Percentiles rank a stretch among this genome's conserved stretches.
phyloP scores from a whole-genome alignment of 495 filamentous ascomycete genomes.

The Penicillium atrosanguineum region DNA sequence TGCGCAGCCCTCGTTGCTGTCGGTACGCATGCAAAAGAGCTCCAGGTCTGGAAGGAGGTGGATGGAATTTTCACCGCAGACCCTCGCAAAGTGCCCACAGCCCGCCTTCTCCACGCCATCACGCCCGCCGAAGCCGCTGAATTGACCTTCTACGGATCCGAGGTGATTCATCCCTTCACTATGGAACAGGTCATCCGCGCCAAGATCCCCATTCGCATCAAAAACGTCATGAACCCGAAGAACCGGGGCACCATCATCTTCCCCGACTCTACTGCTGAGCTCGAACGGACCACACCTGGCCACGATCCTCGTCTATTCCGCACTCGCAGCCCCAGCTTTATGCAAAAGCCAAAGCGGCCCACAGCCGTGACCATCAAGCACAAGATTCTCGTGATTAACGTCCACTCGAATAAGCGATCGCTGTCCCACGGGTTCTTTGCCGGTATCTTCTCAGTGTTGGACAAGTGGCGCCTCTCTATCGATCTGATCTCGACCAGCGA shows the following conservation, averaged over 20 bases:
- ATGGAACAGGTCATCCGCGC: slow-evolving; percentile 98
- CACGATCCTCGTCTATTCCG: slow-evolving; percentile 48
- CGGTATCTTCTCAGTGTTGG: slow-evolving; percentile 82
- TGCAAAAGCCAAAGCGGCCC: slow-evolving; percentile 62
- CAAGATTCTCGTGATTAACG: slow-evolving; percentile 87
- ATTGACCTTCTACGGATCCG: slow-evolving; percentile 88
- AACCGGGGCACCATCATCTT: slow-evolving; percentile 86
- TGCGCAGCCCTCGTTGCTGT: slow-evolving; percentile 82
- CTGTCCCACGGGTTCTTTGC: slow-evolving; percentile 90
- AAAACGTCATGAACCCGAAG: slow-evolving; percentile 94
- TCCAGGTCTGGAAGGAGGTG: slow-evolving; percentile 93
- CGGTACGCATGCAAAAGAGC: slow-evolving; percentile 69
- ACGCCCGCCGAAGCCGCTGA: slow-evolving; percentile 87
- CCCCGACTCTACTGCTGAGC: slow-evolving; percentile 44
- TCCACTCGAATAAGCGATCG: slow-evolving; percentile 88
- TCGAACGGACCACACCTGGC: slow-evolving; percentile 44
- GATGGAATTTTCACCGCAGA: slow-evolving; percentile 90
- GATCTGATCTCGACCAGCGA: slow-evolving; percentile 93
- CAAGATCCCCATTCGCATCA: slow-evolving; percentile 90
- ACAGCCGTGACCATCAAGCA: slow-evolving; percentile 97
- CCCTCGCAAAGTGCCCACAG: slow-evolving; percentile 83
- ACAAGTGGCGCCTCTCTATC: slow-evolving; percentile 74
- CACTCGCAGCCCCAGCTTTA: slow-evolving; percentile 45
- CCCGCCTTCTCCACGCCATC: slow-evolving; percentile 70
- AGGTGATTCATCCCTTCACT: slow-evolving; percentile 96